phyloP scores from a whole-genome alignment of 192 early-diverging fungal genomes.

The Phycomyces blakesleeanus region DNA sequence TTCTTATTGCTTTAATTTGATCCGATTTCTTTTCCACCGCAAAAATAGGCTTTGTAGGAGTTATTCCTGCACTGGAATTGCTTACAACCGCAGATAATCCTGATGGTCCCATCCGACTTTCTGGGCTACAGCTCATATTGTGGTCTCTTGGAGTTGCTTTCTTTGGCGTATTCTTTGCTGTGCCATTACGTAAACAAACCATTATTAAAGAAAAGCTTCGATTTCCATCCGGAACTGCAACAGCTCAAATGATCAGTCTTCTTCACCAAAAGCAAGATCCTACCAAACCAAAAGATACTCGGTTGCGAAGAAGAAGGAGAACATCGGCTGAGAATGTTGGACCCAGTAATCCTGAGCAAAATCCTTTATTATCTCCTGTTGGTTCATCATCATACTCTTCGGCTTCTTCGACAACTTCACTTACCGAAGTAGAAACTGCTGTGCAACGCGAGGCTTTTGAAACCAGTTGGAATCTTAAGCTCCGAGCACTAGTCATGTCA shows the following conservation, averaged over 20 bases:
- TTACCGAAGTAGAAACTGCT: background rate
- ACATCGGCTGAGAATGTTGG: background rate
- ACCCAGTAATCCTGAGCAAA: background rate
- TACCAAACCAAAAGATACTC: background rate
- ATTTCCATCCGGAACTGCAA: conserved; percentile 85
- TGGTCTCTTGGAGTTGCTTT: conserved; percentile 78
- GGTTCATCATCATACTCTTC: conserved; percentile 4
- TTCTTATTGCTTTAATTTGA: too few relatives aligned
- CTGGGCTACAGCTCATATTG: conserved; percentile 48
- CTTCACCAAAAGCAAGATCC: conserved; percentile 61
- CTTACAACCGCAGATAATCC: conserved; percentile 56
- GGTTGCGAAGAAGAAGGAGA: background rate
- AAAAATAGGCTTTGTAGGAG: conserved; percentile 65
- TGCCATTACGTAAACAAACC: conserved; percentile 72
- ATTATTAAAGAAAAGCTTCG: conserved; percentile 77
- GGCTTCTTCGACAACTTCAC: background rate
- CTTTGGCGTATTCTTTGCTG: conserved; percentile 90
- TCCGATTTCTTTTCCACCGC: background rate
- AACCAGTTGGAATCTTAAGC: conserved; percentile 60
- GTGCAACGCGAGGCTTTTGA: conserved; percentile 27
- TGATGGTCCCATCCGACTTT: conserved; percentile 47
- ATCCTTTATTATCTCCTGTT: conserved; percentile 3
- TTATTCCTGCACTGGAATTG: conserved; percentile 76
- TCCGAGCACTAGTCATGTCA: conserved; percentile 46
- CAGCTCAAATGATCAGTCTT: conserved; percentile 79